Evolutionary conservation across 2,329 filamentous ascomycete species (phyloP), one percentile per base, ranked within the genome.

Genomic region (Chrysoporthe puriensis): DNA sequence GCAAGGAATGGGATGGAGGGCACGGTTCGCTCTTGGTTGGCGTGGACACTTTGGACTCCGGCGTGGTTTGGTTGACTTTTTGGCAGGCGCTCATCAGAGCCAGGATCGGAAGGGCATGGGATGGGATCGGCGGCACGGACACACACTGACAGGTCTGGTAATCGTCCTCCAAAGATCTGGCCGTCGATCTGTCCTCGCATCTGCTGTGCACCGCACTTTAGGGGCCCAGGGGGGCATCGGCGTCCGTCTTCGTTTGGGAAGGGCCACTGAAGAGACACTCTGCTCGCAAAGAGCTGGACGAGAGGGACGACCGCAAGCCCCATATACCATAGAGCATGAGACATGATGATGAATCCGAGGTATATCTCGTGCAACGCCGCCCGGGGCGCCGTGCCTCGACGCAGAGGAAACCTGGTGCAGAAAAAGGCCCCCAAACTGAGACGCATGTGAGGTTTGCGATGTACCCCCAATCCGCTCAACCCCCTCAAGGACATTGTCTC

Each of bases 301-400:
- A 40, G 40, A 42, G 46, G 61, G 16, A 14, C 34, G 40, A 43
- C 16, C 21, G 36, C 46, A 36, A n/a, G 50, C 48, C 50, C 32
- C 40, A 46, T 21, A 63, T 63, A 57, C 50, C 48, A 63, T 63
- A 63, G 48, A 63, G 60, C 44, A 62, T 52, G 60, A 62, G 60
- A 48, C 21, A 48, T 46, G 60, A 62, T 48, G 6, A 62, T 62
- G 60, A 62, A 40, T n/a, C 40, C 44, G 6, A 44, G 44, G 21
- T 6, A 36, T 46, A n/a, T 16, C 36, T 40, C 36, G 9, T 40
- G 36, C 6, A 9, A 40, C 36, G 9, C 36, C 36, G 36, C 36
- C 36, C 9, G 36, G 36, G 36, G 1, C 9, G 5, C 36, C 36
- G 9, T 40, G 9, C 36, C 5, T 40, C 36, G 36, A 40, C 36